Evolutionary conservation across 257 asterid species (phyloP), one percentile per base, ranked within the genome.

Genomic region (Apocynum venetum): DNA sequence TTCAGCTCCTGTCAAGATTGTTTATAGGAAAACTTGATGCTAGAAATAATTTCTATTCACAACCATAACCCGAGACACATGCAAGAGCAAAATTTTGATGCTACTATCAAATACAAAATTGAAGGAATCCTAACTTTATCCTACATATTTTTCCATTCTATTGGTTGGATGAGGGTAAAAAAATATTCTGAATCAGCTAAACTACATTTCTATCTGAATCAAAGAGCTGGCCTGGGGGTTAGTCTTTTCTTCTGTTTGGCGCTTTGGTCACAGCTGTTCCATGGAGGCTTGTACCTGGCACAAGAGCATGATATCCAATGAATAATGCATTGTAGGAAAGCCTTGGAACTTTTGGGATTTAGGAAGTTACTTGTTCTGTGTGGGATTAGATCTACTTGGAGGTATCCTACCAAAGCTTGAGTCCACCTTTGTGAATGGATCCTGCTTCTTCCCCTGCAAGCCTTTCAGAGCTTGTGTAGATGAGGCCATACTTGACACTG

Each of bases 331-430:
- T 31, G 56, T 40, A 55, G 48, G 55, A 25, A 59, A 72, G 13
- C 41, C 67, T 31, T 53, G 61, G 38, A 70, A 35, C 64, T 31
- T 49, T 82, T 44, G 31, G 73, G 75, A 74, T 20, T 46, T 20
- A 75, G 68, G 17, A 14, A 67, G 25, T 77, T 80, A 83, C 84
- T 83, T 79, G 80, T 83, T 83, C 75, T 83, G 86, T 2, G 77
- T 83, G 35, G 86, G 86, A 77, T 83, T 83, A 31, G 83, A 80
- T 72, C 77, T 72, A 76, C 84, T 83, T 25, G 79, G 81, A 1
- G 86, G 86, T 56, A 83, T 80, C 46, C 25, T 36, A 52, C 86
- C 70, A 31, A 79, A 80, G 53, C 80, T 83, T n/a, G 84, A 71
- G 9, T 57, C 69, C 74, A 83, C 77, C 61, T 80, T 75, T 61